phyloP scores from a whole-genome alignment of 768 basidiomycete species.

The Kwoniella shandongensis region DNA sequence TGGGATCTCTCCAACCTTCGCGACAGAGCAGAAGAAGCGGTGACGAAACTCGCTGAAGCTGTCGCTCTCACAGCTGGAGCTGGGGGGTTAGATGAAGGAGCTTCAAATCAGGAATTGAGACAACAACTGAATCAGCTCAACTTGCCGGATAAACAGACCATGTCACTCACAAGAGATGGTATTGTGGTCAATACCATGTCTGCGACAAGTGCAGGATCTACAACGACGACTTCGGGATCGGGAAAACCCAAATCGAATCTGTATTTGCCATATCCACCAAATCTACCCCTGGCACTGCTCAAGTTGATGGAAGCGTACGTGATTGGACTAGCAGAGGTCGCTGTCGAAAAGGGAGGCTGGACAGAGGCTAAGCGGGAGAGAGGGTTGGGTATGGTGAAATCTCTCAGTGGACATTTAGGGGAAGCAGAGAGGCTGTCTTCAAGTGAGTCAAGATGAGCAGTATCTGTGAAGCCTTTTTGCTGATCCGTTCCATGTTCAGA shows the following conservation, averaged over 20 bases:
- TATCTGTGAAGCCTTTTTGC: not conserved
- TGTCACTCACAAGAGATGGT: too few species aligned
- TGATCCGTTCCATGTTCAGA: slow-evolving; percentile 18
- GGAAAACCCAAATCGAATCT: slow-evolving; percentile 36
- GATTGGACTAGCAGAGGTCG: slow-evolving; percentile 36
- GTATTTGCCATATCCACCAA: slow-evolving; percentile 38
- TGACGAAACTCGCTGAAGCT: slow-evolving; percentile 31
- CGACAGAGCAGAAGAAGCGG: slow-evolving; percentile 37
- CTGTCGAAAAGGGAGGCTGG: slow-evolving; percentile 36
- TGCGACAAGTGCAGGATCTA: too few species aligned
- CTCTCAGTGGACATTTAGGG: slow-evolving; percentile 33
- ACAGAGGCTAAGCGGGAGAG: slow-evolving; percentile 47
- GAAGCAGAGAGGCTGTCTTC: slow-evolving; percentile 46
- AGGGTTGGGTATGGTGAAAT: slow-evolving; percentile 38
- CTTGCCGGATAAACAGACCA: slow-evolving; percentile 8
- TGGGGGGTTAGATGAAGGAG: slow-evolving; percentile 5
- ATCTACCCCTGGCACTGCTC: slow-evolving; percentile 46
- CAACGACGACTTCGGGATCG: not conserved
- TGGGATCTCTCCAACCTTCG: slow-evolving; percentile 38
- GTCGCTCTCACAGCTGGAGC: slow-evolving; percentile 15
- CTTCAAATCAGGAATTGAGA: slow-evolving; percentile 27
- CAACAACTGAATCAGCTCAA: slow-evolving; percentile 43
- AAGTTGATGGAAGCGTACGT: slow-evolving; percentile 49
- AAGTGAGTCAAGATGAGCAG: slow-evolving; percentile 28
- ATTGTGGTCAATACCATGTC: too few species aligned